Evolutionary conservation across 192 early-diverging fungal species (phyloP), one percentile per base, ranked within the genome.

Genomic region (Dissophora globulifera): DNA sequence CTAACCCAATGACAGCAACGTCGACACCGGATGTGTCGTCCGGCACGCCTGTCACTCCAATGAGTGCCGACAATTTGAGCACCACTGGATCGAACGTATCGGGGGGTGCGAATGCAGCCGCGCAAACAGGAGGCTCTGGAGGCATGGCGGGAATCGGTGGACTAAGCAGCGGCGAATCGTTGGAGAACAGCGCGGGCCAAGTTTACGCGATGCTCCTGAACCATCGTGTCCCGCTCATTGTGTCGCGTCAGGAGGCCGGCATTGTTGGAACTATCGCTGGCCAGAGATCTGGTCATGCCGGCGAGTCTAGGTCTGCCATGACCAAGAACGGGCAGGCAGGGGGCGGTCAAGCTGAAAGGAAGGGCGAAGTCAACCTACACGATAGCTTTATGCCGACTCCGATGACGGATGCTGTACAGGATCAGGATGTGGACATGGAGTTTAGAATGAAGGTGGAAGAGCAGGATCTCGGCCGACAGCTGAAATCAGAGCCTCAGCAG

Each of bases 121-220:
- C 51, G 29, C 26, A 15, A 50, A 19, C 61, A 17, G 55, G 53
- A 31, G 50, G 40, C 4, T 26, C 52, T 4, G 50, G 63, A 6
- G 41, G 38, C 20, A 49, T 74, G 67, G 45, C 49, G 2, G 62
- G 80, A n/a, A 61, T 64, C 60, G 42, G 68, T 33, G 59, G 80
- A 27, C 11, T 70, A 9, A 30, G 63, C 6, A 47, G 57, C 0
- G 50, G 59, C 43, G 62, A 70, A 15, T 64, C 51, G 0, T 23
- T 78, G 19, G 65, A 69, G 57, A 65, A 70, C 35, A 47, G 61
- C 50, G 62, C 63, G 17, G 78, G 72, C 47, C 74, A 81, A 15
- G 81, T 83, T 12, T 72, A 82, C 38, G 81, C 79, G 0, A 54
- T 86, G 35, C 57, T 86, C n/a, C 53, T 86, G 12, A 83, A 83